Conservation (phyloP, 169 alveolate genomes). For the Plasmodium adleri region DNA sequence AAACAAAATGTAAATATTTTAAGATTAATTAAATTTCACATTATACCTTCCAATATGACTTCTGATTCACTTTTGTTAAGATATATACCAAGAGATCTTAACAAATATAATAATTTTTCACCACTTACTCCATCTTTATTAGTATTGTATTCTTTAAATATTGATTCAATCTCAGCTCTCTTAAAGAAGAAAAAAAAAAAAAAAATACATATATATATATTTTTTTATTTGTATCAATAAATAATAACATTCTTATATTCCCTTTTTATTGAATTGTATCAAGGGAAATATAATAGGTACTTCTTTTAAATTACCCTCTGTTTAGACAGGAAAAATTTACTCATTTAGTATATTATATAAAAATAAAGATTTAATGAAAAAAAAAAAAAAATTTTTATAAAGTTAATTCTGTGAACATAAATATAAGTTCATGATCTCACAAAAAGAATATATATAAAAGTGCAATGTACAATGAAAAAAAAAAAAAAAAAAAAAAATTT, state of each 20-base stretch:
- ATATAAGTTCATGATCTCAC: background rate
- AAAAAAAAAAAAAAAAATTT: no score
- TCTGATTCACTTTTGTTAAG: conserved; percentile 67
- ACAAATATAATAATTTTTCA: conserved; percentile 28
- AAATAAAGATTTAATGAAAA: conserved; percentile 20
- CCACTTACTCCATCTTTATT: conserved; percentile 62
- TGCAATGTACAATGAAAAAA: no score
- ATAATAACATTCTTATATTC: background rate
- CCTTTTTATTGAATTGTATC: background rate
- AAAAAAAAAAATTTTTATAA: background rate
- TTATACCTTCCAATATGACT: conserved; percentile 56
- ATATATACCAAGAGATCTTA: conserved; percentile 59
- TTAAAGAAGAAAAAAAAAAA: conserved; percentile 18
- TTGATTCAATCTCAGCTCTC: conserved; percentile 64
- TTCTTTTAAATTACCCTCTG: conserved; percentile 67
- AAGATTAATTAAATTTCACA: background rate
- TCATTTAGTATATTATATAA: conserved; percentile 31
- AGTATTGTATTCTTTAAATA: conserved; percentile 70
- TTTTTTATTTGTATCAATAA: background rate
- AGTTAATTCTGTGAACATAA: background rate
- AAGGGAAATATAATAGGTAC: background rate
- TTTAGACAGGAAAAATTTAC: conserved; percentile 59
- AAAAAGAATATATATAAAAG: background rate
- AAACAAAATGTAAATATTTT: conserved; percentile 13
- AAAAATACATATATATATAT: no score